Conservation (phyloP, 2,329 filamentous ascomycete genomes). For the Arthrobotrys entomopaga region DNA sequence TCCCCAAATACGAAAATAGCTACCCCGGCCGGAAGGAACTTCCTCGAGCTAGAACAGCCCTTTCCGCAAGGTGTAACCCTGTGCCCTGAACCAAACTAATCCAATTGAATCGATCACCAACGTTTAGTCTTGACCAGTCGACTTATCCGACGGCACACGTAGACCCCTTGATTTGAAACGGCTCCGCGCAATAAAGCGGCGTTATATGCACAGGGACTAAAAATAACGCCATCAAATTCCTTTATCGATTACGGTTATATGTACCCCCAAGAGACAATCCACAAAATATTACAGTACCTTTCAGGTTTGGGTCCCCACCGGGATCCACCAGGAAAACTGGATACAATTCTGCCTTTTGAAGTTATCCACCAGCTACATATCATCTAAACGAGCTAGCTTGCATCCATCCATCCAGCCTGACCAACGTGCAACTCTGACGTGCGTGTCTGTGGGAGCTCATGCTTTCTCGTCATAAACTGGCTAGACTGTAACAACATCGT, state of each 20-base stretch:
- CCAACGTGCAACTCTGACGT: no score
- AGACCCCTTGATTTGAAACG: constrained; percentile 16
- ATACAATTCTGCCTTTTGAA: not conserved
- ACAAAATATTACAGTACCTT: constrained; percentile 1
- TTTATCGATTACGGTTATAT: constrained; percentile 4
- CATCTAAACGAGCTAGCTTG: no score
- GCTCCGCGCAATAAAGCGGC: constrained; percentile 28
- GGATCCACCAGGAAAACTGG: not conserved
- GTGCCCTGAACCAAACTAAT: no score
- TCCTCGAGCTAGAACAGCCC: constrained; percentile 4
- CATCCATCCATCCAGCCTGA: no score
- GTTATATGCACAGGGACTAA: constrained; percentile 34
- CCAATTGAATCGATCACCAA: no score
- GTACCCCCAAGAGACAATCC: not conserved
- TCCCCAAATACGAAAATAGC: constrained; percentile 8
- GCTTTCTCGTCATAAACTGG: not conserved
- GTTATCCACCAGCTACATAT: not conserved
- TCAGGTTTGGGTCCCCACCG: not conserved
- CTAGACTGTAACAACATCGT: not conserved
- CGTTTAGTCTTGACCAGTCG: not conserved
- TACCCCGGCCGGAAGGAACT: constrained; percentile 13
- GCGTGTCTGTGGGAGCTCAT: not conserved
- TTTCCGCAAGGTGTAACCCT: no score
- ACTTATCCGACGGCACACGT: constrained; percentile 19
- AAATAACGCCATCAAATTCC: constrained; percentile 26